Evolutionary conservation across 352 stramenopile species (phyloP).

Genomic region (Pythium aristosporum): DNA sequence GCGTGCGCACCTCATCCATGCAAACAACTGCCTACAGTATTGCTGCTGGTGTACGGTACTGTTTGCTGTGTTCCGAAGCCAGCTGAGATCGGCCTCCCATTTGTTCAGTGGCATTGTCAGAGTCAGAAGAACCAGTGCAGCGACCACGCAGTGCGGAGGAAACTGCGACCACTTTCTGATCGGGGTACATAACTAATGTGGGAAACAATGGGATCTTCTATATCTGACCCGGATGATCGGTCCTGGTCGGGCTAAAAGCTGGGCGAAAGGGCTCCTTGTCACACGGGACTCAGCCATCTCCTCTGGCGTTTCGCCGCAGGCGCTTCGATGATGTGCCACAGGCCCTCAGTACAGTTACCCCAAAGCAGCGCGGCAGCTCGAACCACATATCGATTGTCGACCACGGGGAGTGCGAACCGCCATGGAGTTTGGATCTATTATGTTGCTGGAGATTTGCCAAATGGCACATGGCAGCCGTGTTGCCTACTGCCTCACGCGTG

Average conservation of each 20-base stretch:
- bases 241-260: slow-evolving; percentile 17
- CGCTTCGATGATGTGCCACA: background rate
- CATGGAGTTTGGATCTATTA: slow-evolving; percentile 58
- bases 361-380: background rate
- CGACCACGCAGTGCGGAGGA: background rate
- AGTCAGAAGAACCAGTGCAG: background rate
- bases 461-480: slow-evolving; percentile 45
- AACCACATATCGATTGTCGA: background rate
- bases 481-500: slow-evolving; percentile 65
- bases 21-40: background rate
- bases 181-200: too few relatives aligned
- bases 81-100: background rate
- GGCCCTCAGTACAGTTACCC: slow-evolving; percentile 3
- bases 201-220: slow-evolving; percentile 15
- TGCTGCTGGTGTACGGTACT: too few relatives aligned
- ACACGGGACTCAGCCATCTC: slow-evolving; percentile 7
- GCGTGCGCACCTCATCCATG: slow-evolving; percentile 24
- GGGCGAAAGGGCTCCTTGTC: background rate
- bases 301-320: background rate
- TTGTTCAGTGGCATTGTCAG: background rate
- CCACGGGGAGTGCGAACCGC: background rate
- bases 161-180: background rate
- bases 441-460: slow-evolving; percentile 63
- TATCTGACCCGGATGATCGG: slow-evolving; percentile 6
- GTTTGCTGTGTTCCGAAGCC: background rate